These are phyloP conservation scores for Fusarium torulosum DNA, from an alignment of 2,329 filamentous ascomycete genomes.

Conservation along the genomic window DNA sequence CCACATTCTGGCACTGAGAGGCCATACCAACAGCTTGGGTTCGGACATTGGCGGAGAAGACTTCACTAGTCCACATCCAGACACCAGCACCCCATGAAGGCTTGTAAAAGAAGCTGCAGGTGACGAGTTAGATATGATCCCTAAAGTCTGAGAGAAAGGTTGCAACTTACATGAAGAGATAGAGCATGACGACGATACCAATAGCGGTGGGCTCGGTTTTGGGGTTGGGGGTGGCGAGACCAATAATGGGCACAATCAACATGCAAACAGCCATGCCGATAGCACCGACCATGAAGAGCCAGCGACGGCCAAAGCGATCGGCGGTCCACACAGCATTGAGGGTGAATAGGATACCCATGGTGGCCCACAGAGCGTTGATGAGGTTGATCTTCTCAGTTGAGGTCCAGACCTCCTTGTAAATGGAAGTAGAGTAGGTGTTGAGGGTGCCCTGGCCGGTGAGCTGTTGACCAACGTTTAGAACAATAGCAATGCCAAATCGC, in stretches of 20 bases:
- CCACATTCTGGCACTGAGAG: conserved; percentile 71
- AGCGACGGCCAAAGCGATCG: conserved; percentile 77
- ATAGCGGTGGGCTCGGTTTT: conserved; percentile 72
- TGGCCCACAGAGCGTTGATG: conserved; percentile 81
- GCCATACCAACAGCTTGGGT: conserved; percentile 78
- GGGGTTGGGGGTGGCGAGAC: conserved; percentile 64
- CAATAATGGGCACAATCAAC: conserved; percentile 68
- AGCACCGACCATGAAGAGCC: conserved; percentile 76
- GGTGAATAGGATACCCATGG: conserved; percentile 78
- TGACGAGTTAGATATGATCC: neutral
- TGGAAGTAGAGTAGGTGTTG: conserved; percentile 79
- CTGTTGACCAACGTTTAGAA: conserved; percentile 79
- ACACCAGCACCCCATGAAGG: conserved; percentile 77
- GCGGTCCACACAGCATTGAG: conserved; percentile 80
- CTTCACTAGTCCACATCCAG: conserved; percentile 78
- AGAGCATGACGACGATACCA: conserved; percentile 75
- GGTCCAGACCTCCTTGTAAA: conserved; percentile 78
- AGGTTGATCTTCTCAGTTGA: conserved; percentile 71
- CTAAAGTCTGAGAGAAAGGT: too few relatives aligned
- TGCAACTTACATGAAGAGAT: conserved; percentile 64
- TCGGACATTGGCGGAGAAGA: conserved; percentile 79
- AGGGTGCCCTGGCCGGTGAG: conserved; percentile 79
- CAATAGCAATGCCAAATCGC: conserved; percentile 72
- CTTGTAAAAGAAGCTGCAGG: conserved; percentile 71
- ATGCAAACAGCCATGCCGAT: conserved; percentile 78